phyloP scores from a whole-genome alignment of 164 flowering plant species.

The Magnolia changhungtana region DNA sequence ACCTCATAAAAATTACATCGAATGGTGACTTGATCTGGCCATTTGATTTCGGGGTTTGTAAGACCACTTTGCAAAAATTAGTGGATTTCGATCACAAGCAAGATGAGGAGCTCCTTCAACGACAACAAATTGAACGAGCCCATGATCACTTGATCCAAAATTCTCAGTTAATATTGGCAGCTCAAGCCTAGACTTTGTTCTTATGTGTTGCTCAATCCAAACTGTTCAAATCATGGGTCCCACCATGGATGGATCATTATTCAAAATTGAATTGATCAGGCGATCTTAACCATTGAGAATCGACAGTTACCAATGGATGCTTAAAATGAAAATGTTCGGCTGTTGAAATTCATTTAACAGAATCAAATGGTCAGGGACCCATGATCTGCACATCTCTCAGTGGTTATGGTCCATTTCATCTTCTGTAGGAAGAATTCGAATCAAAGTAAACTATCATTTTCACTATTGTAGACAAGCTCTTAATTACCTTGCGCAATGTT shows the following conservation, averaged over 20 bases:
- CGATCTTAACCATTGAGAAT: too few species aligned
- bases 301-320: too few species aligned
- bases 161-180: slow-evolving; percentile 64
- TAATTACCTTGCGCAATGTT: slow-evolving; percentile 48
- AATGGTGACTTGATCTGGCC: too few species aligned
- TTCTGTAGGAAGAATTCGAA: slow-evolving; percentile 66
- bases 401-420: neutral
- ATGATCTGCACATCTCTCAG: too few species aligned
- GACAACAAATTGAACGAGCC: slow-evolving; percentile 58
- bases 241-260: too few species aligned
- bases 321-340: too few species aligned
- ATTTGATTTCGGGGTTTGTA: slow-evolving; percentile 14
- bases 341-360: too few species aligned
- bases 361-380: too few species aligned
- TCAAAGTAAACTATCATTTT: slow-evolving; percentile 77
- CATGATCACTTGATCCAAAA: slow-evolving; percentile 66
- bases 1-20: too few species aligned
- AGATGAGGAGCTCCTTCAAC: slow-evolving; percentile 63
- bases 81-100: slow-evolving; percentile 62
- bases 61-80: slow-evolving; percentile 47
- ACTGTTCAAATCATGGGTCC: too few species aligned
- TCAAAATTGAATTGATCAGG: too few species aligned
- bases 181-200: slow-evolving; percentile 49
- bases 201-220: too few species aligned
- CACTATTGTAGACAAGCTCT: slow-evolving; percentile 64